A percentile compares a stretch with the other conserved stretches of the same genome.
phyloP scores from a whole-genome alignment of 495 filamentous ascomycete species.

The Parathielavia hyrcaniae region DNA sequence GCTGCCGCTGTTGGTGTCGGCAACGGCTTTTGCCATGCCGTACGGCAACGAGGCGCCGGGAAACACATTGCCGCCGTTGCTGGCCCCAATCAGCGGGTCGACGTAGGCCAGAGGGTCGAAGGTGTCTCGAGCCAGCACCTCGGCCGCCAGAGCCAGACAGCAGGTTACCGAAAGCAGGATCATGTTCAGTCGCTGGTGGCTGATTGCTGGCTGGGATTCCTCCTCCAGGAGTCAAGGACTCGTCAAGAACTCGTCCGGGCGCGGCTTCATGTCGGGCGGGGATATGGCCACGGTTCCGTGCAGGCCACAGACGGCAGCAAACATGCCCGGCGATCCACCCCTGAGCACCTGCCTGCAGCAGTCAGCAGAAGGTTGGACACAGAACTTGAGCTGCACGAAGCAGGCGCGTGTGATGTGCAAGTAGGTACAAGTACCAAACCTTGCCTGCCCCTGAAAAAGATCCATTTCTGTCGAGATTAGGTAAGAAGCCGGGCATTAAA shows the following conservation, averaged over 20 bases:
- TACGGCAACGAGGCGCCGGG: constrained; percentile 68
- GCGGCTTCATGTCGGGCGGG: neutral
- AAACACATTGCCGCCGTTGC: constrained; percentile 67
- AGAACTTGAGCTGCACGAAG: neutral
- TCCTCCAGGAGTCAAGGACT: no score
- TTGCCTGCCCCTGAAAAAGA: no score
- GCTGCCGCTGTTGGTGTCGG: constrained; percentile 57
- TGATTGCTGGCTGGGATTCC: no score
- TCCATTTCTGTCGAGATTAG: no score
- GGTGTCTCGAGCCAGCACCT: constrained; percentile 18
- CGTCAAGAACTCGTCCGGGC: neutral
- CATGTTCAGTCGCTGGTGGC: constrained; percentile 3
- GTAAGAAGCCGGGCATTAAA: no score
- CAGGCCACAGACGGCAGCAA: neutral
- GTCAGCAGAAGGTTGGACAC: neutral
- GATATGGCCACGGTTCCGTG: neutral
- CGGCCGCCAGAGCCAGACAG: constrained; percentile 10
- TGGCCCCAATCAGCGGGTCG: constrained; percentile 55
- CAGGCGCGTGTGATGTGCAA: neutral
- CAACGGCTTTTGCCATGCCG: constrained; percentile 71
- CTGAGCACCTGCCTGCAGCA: constrained; percentile 1
- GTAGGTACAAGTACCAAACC: neutral
- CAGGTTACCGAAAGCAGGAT: constrained; percentile 4
- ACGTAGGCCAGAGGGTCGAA: constrained; percentile 41
- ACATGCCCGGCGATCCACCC: neutral